These are phyloP conservation scores for Pyricularia grisea DNA, from an alignment of 2,329 filamentous ascomycete genomes.

Conservation along the genomic window DNA sequence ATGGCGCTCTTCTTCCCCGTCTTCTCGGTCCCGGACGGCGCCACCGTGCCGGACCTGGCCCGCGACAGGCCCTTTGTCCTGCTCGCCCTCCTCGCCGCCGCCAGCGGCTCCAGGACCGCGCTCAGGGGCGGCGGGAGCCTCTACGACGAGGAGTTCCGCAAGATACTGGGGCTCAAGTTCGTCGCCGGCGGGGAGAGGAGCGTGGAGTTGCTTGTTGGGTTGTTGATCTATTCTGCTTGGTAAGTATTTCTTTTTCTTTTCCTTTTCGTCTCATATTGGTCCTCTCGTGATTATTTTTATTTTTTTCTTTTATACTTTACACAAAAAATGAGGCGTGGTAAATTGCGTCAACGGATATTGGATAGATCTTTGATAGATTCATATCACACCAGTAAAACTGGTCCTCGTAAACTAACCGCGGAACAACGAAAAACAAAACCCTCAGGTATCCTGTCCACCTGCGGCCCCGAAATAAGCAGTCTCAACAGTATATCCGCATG, in stretches of 20 bases:
- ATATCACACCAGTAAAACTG: neutral
- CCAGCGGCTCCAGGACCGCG: slow-evolving; percentile 34
- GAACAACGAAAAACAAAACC: neutral
- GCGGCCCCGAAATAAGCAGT: slow-evolving; percentile 38
- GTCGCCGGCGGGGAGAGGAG: slow-evolving; percentile 47
- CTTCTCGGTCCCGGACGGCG: slow-evolving; percentile 28
- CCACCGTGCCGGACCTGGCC: slow-evolving; percentile 33
- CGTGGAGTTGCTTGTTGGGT: slow-evolving; percentile 45
- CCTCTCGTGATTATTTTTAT: too few relatives aligned
- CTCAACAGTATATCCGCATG: slow-evolving; percentile 42
- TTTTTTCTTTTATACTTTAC: too few relatives aligned
- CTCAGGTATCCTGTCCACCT: slow-evolving; percentile 48
- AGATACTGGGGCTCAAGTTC: slow-evolving; percentile 45
- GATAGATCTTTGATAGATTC: neutral
- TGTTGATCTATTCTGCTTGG: slow-evolving; percentile 50
- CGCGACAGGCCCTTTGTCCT: slow-evolving; percentile 40
- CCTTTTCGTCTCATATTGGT: too few relatives aligned
- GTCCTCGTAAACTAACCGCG: neutral
- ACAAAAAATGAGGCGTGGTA: neutral
- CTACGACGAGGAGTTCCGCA: slow-evolving; percentile 49
- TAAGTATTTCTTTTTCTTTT: slow-evolving; percentile 19
- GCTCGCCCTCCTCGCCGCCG: slow-evolving; percentile 41
- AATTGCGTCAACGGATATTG: neutral
- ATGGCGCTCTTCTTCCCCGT: slow-evolving; percentile 32
- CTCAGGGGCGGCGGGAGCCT: slow-evolving; percentile 42